Base-by-base conservation (phyloP, 768 basidiomycete species). In the Sporobolomyces pararoseus region DNA sequence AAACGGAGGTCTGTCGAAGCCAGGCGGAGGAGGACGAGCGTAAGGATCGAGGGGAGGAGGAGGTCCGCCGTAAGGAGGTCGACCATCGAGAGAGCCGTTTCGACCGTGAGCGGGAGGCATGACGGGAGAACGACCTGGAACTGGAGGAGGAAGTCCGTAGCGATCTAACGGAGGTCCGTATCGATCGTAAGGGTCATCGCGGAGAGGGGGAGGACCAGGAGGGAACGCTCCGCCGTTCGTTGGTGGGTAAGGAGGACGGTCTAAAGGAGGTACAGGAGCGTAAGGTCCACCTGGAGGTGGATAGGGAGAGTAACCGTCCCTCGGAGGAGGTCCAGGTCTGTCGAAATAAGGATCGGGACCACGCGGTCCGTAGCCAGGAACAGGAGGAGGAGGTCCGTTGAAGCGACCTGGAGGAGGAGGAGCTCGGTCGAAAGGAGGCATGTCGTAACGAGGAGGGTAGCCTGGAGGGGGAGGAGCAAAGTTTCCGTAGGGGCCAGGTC, bases 331-430 rank as follows among this genome's bases (percentile, higher is more conserved):
- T 34, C 63, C 29, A 25, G 44, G 25, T 39, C 63, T 35, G 59
- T 39, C 67, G 67, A 63, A 73, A 65, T 73, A 73, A 2, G 72
- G 65, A 53, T 73, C 72, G 54, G 61, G 37, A 64, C 63, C 10
- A 61, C n/a, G 29, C 13, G 39, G 32, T 17, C 57, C 50, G 52
- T 44, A 44, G 14, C 14, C 19, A 0, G 71, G 58, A 17, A 16
- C 25, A 0, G 71, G 58, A 42, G 63, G 53, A 27, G 64, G 61
- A 63, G 66, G 63, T 47, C 46, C 21, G 46, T 47, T 23, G 46
- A 14, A 47, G 21, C 12, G 46, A 47, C 10, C 10, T 7, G 52
- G 46, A 42, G 39, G 39, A 53, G 70, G 60, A 58, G 65, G 49
- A 42, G 29, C 31, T 16, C 47, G 39, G 46, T 62, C 46, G 37